These are phyloP conservation scores for Phytopythium litorale DNA, from an alignment of 352 stramenopile species.

Conservation along the genomic window DNA sequence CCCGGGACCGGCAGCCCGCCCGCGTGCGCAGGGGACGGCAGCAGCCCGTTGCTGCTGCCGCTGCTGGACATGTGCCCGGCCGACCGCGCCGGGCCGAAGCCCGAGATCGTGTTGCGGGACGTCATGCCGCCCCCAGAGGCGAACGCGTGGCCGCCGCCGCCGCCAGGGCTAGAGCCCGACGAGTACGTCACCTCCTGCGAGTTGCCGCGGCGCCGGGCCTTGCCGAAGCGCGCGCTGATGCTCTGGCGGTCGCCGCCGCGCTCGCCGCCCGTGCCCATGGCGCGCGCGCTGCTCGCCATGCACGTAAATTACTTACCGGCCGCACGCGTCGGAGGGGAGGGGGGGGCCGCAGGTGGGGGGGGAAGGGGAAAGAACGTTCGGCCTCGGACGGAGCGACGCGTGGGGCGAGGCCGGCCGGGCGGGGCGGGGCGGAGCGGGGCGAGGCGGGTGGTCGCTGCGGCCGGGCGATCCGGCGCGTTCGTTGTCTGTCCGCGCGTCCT, in stretches of 20 bases:
- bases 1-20: background rate
- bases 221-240: constrained; percentile 69
- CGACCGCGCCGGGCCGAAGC: constrained; percentile 30
- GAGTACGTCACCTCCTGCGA: constrained; percentile 31
- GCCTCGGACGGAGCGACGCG: too few relatives aligned
- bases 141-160: constrained; percentile 13
- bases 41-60: constrained; percentile 10
- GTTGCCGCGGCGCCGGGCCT: constrained; percentile 62
- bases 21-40: constrained; percentile 13
- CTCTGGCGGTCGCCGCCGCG: constrained; percentile 28
- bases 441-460: background rate
- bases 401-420: too few relatives aligned
- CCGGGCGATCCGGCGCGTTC: background rate
- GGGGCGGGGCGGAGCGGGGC: too few relatives aligned
- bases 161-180: constrained; percentile 16
- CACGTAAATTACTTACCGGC: background rate
- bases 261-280: constrained; percentile 2
- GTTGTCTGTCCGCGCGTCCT: background rate
- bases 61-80: constrained; percentile 9
- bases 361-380: too few relatives aligned
- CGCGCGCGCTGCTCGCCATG: constrained; percentile 2
- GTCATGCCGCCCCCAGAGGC: constrained; percentile 24
- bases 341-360: background rate
- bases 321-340: too few relatives aligned
- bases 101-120: constrained; percentile 48